Evolutionary conservation across 2,329 filamentous ascomycete species (phyloP).

Genomic region (Fusarium staphyleae): DNA sequence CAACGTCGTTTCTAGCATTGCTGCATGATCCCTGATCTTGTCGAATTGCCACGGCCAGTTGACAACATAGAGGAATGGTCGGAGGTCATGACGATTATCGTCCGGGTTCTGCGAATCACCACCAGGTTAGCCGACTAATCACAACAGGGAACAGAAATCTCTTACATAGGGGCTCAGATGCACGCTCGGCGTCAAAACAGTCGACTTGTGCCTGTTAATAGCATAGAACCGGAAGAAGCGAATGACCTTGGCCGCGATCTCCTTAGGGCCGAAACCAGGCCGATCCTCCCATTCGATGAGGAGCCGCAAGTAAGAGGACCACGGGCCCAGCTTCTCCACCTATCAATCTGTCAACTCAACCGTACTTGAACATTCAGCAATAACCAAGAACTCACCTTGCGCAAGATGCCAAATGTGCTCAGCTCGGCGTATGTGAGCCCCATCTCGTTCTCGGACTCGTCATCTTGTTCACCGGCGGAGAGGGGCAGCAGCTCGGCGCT

Average conservation of each 20-base stretch:
- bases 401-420: slow-evolving; percentile 45
- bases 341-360: slow-evolving; percentile 17
- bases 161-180: slow-evolving; percentile 47
- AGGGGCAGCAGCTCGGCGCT: slow-evolving; percentile 60
- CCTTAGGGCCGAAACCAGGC: slow-evolving; percentile 41
- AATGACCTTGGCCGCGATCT: slow-evolving; percentile 54
- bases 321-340: slow-evolving; percentile 52
- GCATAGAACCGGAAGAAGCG: slow-evolving; percentile 59
- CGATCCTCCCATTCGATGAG: slow-evolving; percentile 48
- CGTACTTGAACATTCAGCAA: too few species aligned
- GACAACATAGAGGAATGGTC: slow-evolving; percentile 52
- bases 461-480: slow-evolving; percentile 49
- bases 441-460: slow-evolving; percentile 49
- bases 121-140: too few species aligned
- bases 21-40: slow-evolving; percentile 51
- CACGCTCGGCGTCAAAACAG: slow-evolving; percentile 63
- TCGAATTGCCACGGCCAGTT: slow-evolving; percentile 51
- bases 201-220: slow-evolving; percentile 72
- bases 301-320: slow-evolving; percentile 49
- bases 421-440: slow-evolving; percentile 54
- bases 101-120: slow-evolving; percentile 42
- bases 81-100: slow-evolving; percentile 50
- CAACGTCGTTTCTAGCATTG: slow-evolving; percentile 43
- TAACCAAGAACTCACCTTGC: background rate
- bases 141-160: too few species aligned